Evolutionary conservation across 2,329 filamentous ascomycete genomes (phyloP).

Genomic region (Geosmithia putterillii): DNA sequence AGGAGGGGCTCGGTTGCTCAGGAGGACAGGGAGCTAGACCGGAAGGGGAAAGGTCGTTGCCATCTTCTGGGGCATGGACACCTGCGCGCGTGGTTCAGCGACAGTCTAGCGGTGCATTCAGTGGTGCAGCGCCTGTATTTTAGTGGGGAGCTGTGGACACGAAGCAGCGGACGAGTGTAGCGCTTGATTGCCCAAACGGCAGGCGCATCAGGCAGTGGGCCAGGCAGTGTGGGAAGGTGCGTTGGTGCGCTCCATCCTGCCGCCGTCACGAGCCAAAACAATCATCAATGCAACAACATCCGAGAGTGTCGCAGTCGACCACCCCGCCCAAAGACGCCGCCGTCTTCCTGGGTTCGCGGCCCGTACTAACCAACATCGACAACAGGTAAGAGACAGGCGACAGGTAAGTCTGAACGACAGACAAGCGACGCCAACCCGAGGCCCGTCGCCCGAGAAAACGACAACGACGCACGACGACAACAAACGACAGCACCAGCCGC

Average conservation of each 20-base stretch:
- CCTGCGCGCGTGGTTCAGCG: too few species aligned
- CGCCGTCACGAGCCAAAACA: constrained; percentile 15
- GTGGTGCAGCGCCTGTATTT: too few species aligned
- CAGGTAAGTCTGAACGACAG: constrained; percentile 1
- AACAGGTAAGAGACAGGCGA: not conserved
- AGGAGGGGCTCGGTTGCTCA: constrained; percentile 1
- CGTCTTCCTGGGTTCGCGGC: constrained; percentile 5
- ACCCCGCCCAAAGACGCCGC: constrained; percentile 1
- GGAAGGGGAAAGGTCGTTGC: constrained; percentile 3
- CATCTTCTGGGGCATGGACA: too few species aligned
- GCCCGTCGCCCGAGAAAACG: too few species aligned
- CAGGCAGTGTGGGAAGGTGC: too few species aligned
- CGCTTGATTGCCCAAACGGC: not conserved
- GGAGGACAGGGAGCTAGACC: constrained; percentile 1
- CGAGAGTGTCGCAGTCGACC: constrained; percentile 1
- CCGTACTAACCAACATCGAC: not conserved
- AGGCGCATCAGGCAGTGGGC: constrained; percentile 8
- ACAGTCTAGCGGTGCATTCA: too few species aligned
- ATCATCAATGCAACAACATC: constrained; percentile 4
- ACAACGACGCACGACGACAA: not conserved
- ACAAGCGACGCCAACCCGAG: not conserved
- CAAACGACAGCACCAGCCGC: not conserved
- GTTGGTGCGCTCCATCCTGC: too few species aligned
- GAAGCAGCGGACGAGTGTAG: too few species aligned
- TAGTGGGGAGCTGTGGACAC: too few species aligned